Evolutionary conservation across 257 asterid genomes (phyloP).

Genomic region (Anisodus tanguticus): DNA sequence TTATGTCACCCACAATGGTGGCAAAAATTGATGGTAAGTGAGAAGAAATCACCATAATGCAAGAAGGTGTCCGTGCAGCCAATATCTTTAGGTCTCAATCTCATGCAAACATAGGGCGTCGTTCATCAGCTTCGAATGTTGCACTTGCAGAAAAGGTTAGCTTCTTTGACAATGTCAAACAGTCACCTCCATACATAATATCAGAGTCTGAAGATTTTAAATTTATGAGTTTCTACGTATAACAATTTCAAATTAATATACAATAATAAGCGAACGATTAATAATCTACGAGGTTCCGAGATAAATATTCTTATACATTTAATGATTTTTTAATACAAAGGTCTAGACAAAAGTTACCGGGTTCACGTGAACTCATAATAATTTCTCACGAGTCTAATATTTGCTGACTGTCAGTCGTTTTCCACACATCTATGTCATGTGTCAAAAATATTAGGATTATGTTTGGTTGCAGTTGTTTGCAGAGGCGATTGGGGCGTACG

Average conservation of each 20-base stretch:
- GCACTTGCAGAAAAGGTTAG: constrained; percentile 51
- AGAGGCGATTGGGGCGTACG: constrained; percentile 67
- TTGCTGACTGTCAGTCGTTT: background rate
- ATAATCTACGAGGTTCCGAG: no score
- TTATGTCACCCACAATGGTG: background rate
- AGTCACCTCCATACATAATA: background rate
- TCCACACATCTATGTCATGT: no score
- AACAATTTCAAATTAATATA: no score
- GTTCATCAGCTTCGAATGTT: constrained; percentile 36
- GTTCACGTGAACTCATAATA: no score
- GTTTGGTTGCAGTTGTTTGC: constrained; percentile 53
- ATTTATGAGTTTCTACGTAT: background rate
- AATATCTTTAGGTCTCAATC: constrained; percentile 24
- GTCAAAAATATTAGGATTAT: background rate
- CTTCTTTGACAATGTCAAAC: background rate
- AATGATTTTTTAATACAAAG: no score
- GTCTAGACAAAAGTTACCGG: no score
- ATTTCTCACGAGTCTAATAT: no score
- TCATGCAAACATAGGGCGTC: constrained; percentile 7
- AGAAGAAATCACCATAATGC: constrained; percentile 52
- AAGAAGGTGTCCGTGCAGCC: constrained; percentile 41
- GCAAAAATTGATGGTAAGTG: constrained; percentile 10
- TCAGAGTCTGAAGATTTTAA: background rate
- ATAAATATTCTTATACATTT: no score
- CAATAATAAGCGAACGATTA: no score